Conservation (phyloP, 768 basidiomycete species). For the Russula vinacea region DNA sequence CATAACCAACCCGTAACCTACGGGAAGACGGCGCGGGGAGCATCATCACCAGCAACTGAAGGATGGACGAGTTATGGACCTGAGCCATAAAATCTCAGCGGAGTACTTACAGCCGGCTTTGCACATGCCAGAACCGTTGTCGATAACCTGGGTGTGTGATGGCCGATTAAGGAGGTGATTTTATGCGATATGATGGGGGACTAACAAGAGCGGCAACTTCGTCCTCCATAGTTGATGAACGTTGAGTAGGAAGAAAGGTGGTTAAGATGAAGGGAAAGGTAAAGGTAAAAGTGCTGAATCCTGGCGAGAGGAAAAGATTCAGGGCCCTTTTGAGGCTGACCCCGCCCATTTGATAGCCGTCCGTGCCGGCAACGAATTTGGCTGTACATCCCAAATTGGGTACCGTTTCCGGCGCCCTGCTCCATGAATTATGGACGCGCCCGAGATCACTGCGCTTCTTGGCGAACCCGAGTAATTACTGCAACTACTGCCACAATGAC, state of each 20-base stretch:
- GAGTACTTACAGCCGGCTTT: conserved; percentile 90
- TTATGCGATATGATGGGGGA: conserved; percentile 19
- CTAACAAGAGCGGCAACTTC: conserved; percentile 58
- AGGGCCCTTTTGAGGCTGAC: background rate
- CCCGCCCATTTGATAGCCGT: conserved; percentile 1
- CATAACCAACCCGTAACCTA: conserved; percentile 43
- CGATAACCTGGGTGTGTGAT: conserved; percentile 60
- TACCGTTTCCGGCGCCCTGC: background rate
- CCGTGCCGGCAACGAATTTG: background rate
- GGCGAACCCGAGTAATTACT: too few relatives aligned
- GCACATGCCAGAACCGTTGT: conserved; percentile 99
- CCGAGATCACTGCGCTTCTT: too few relatives aligned
- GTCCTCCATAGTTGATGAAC: conserved; percentile 51
- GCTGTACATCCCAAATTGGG: conserved; percentile 10
- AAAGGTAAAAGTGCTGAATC: conserved; percentile 5
- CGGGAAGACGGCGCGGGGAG: conserved; percentile 95
- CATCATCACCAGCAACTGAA: conserved; percentile 81
- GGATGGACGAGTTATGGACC: conserved; percentile 78
- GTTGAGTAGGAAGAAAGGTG: conserved; percentile 12
- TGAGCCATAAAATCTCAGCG: conserved; percentile 31
- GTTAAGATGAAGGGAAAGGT: background rate
- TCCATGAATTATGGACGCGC: background rate
- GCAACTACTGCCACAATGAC: too few relatives aligned
- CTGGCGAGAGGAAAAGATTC: background rate
- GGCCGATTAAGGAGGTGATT: conserved; percentile 9